Evolutionary conservation across 1,284 basidiomycete species (phyloP).

Genomic region (Ustilago curta): DNA sequence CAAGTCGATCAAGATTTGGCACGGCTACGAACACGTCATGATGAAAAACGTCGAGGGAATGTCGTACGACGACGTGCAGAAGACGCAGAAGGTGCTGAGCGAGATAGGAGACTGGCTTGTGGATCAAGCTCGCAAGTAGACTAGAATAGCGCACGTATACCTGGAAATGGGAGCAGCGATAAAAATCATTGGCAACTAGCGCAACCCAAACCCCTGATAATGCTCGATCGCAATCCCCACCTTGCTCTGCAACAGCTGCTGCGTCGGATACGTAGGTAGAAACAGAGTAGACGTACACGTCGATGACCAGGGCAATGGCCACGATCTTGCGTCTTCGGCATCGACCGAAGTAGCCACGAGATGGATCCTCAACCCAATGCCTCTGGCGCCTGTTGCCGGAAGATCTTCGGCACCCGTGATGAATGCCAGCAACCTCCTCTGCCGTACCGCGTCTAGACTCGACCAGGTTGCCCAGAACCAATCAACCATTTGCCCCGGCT

Average conservation of each 20-base stretch:
- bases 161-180: not conserved
- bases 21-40: constrained; percentile 73
- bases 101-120: constrained; percentile 57
- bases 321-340: constrained; percentile 11
- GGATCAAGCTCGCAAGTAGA: constrained; percentile 38
- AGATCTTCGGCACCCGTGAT: constrained; percentile 59
- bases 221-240: constrained; percentile 53
- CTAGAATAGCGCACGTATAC: not conserved
- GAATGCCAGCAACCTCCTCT: constrained; percentile 55
- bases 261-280: constrained; percentile 40
- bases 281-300: constrained; percentile 61
- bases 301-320: constrained; percentile 57
- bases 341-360: constrained; percentile 23
- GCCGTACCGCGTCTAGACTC: constrained; percentile 16
- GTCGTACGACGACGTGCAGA: constrained; percentile 51
- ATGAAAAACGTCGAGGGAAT: constrained; percentile 68
- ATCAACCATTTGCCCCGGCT: not conserved
- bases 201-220: constrained; percentile 54
- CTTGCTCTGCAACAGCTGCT: constrained; percentile 31
- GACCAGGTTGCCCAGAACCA: constrained; percentile 55
- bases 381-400: constrained; percentile 44
- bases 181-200: constrained; percentile 6
- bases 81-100: constrained; percentile 51
- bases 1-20: constrained; percentile 72
- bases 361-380: constrained; percentile 52